Evolutionary conservation across 805 yeast species (phyloP).

Genomic region (Candida lessepsii): DNA sequence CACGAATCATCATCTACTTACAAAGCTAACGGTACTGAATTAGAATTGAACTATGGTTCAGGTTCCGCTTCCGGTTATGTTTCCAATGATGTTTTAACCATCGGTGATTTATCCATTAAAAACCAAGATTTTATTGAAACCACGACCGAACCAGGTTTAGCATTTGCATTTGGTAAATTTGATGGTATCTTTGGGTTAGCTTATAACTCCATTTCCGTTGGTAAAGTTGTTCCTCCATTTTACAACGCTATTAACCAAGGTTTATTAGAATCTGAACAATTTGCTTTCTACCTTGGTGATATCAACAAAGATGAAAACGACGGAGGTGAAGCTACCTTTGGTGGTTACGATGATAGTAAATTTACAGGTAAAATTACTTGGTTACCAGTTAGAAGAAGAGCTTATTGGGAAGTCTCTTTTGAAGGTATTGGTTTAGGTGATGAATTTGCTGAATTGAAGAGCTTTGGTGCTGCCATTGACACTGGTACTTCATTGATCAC

Average conservation of each 20-base stretch:
- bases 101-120: slow-evolving; percentile 84
- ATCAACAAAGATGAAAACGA: slow-evolving; percentile 58
- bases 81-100: slow-evolving; percentile 75
- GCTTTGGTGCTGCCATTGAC: slow-evolving; percentile 95
- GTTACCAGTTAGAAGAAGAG: slow-evolving; percentile 98
- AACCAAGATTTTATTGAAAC: slow-evolving; percentile 96
- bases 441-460: slow-evolving; percentile 78
- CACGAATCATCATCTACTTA: slow-evolving; percentile 80
- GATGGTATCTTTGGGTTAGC: slow-evolving; percentile 97
- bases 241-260: slow-evolving; percentile 85
- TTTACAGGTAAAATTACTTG: slow-evolving; percentile 84
- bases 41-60: slow-evolving; percentile 86
- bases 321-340: slow-evolving; percentile 94
- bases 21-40: slow-evolving; percentile 81
- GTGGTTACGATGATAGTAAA: slow-evolving; percentile 81
- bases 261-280: slow-evolving; percentile 77
- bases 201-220: slow-evolving; percentile 85
- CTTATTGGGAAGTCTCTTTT: slow-evolving; percentile 97
- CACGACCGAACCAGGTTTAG: slow-evolving; percentile 94
- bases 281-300: slow-evolving; percentile 90
- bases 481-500: slow-evolving; percentile 97
- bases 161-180: slow-evolving; percentile 97
- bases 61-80: slow-evolving; percentile 92
- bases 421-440: slow-evolving; percentile 90
- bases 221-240: slow-evolving; percentile 89